Evolutionary conservation across 2,329 filamentous ascomycete genomes (phyloP), one percentile per base, ranked within the genome.

Genomic region (Amauroascus verrucosus): DNA sequence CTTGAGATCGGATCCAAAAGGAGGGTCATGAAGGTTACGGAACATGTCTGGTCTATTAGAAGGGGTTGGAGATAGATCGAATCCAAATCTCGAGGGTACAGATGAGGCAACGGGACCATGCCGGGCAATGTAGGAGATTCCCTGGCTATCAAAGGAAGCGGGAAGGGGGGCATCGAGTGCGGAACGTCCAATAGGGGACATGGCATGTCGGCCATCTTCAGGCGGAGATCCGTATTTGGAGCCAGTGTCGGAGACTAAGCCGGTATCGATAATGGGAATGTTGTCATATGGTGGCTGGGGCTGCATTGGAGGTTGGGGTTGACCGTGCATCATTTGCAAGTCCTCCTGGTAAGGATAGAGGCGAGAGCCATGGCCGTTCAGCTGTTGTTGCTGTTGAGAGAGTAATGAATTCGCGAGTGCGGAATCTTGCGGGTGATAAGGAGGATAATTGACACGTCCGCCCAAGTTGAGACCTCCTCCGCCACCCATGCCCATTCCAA

Each of bases 81-180:
- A 75, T 13, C 87, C 87, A 63, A 97, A 96, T 62, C 91, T 88
- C 49, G 88, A 87, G 8, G 93, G 93, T 9, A 97, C 86, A 0
- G 91, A 97, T 0, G 90, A 88, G 6, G 91, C 90, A 69, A 94
- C 89, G 0, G 90, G 88, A 0, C 87, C 93, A 66, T 90, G 89
- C 56, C 88, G 82, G 16, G 91, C 90, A 57, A 88, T 89, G 67
- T 91, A 87, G 9, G 90, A 96, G 51, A 96, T 87, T 48, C 90
- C 91, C 64, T 96, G 93, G 62, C 89, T 95, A 70, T 97, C 93
- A 67, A 97, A 96, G 0, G 91, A 97, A 7, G 90, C 88, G 1
- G 93, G 93, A 7, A 97, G 79, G 14, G 88, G 89, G 1, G 89
- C 93, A 71, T 97, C 91, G 58, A 96, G 79, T 13, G 94, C 87